Percentiles rank a stretch among this genome's conserved stretches.
Conservation (phyloP, 1,139 yeast species). For the Nakaseomyces nivariensis region DNA sequence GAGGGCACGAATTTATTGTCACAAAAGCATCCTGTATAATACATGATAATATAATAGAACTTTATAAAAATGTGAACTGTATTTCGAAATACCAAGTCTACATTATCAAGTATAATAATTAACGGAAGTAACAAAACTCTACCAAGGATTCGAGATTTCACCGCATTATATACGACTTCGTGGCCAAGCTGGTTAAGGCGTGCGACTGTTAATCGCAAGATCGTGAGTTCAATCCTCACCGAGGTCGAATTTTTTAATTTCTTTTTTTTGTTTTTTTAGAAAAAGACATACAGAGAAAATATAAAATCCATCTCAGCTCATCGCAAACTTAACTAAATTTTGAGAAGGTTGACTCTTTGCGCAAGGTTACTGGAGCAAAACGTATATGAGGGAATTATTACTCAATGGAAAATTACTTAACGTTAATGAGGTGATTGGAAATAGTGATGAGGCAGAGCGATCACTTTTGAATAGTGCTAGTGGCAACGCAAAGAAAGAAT, state of each 20-base stretch:
- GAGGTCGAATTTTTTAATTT: constrained; percentile 3
- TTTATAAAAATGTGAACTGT: no score
- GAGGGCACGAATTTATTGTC: no score
- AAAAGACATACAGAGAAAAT: no score
- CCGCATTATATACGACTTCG: constrained; percentile 2
- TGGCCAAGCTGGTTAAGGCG: constrained; percentile 9
- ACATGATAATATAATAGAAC: no score
- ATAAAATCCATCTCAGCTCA: not conserved
- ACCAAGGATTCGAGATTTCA: no score
- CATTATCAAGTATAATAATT: no score
- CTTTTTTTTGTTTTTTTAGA: not conserved
- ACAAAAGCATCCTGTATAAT: no score
- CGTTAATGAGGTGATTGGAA: not conserved
- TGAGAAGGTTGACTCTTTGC: no score
- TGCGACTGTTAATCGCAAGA: constrained; percentile 8
- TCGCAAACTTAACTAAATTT: not conserved
- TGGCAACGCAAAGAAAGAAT: no score
- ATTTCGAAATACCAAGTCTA: no score
- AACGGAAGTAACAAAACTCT: no score
- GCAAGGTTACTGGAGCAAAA: not conserved
- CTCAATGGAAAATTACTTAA: not conserved
- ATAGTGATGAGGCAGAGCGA: not conserved
- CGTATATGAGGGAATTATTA: not conserved
- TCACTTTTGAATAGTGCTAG: not conserved
- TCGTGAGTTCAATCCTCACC: constrained; percentile 8